A percentile compares a stretch with the other conserved stretches of the same genome.
Evolutionary conservation across 805 yeast genomes (phyloP).

Genomic region (Grigorovia transvaalensis): DNA sequence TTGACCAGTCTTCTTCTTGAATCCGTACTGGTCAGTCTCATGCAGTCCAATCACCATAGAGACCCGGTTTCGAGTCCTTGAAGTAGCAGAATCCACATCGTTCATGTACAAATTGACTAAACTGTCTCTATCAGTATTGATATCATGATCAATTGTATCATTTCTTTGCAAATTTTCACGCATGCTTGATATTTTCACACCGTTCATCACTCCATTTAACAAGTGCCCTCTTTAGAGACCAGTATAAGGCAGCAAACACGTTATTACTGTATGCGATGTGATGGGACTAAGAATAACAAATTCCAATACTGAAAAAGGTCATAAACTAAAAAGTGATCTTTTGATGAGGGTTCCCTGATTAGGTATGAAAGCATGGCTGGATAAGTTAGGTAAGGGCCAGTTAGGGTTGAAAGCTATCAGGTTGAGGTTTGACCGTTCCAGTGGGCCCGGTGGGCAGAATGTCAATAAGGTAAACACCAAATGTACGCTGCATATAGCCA

Average conservation of each 20-base stretch:
- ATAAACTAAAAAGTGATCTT: no score
- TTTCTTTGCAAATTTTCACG: neutral
- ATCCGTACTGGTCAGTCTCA: constrained; percentile 73
- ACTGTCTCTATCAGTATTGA: neutral
- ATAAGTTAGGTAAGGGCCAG: constrained; percentile 33
- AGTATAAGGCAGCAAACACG: no score
- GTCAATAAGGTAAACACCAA: constrained; percentile 60
- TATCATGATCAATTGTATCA: neutral
- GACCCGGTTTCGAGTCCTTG: neutral
- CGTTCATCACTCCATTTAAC: neutral
- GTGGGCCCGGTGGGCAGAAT: constrained; percentile 86
- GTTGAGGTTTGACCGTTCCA: constrained; percentile 37
- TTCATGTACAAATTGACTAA: constrained; percentile 1
- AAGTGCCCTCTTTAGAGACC: no score
- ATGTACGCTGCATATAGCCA: constrained; percentile 45
- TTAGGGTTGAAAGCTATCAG: constrained; percentile 16
- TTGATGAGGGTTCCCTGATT: neutral
- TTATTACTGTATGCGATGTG: no score
- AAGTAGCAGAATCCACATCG: neutral
- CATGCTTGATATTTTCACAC: neutral
- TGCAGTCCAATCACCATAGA: constrained; percentile 1
- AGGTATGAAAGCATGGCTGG: constrained; percentile 26
- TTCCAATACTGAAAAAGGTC: no score
- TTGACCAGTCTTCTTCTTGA: constrained; percentile 56
- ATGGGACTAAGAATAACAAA: no score